Conservation (phyloP, 257 asterid species). For the Orobanche coerulescens region DNA sequence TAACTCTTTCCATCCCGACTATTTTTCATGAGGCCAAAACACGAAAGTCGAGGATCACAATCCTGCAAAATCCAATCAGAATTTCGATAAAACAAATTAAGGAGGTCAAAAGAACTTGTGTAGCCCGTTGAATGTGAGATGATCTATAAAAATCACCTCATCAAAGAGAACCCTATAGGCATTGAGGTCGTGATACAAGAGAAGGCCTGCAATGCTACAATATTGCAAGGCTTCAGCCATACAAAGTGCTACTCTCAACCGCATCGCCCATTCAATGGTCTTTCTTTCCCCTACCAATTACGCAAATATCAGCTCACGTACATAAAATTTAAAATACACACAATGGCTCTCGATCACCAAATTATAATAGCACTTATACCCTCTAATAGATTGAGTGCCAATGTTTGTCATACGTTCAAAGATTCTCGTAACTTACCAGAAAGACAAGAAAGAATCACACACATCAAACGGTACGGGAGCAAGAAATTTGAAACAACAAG, state of each 20-base stretch:
- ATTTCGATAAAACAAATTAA: conserved; percentile 4
- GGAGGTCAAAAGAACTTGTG: not conserved
- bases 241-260: conserved; percentile 63
- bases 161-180: conserved; percentile 65
- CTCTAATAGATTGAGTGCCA: not conserved
- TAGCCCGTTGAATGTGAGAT: not conserved
- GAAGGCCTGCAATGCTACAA: conserved; percentile 50
- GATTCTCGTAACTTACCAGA: not conserved
- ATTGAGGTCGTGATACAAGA: conserved; percentile 63
- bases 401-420: too few species aligned
- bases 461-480: not conserved
- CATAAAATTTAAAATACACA: not conserved
- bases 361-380: not conserved
- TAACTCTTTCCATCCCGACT: conserved; percentile 77
- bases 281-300: conserved; percentile 56
- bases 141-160: conserved; percentile 46
- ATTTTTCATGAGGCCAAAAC: conserved; percentile 71
- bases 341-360: conserved; percentile 2
- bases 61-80: conserved; percentile 35
- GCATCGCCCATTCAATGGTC: conserved; percentile 77
- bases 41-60: conserved; percentile 78
- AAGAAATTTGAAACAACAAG: too few species aligned
- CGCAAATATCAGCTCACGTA: not conserved
- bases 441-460: not conserved
- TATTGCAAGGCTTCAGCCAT: conserved; percentile 59